Evolutionary conservation across 257 asterid genomes (phyloP).

Genomic region (Rauvolfia tetraphylla): DNA sequence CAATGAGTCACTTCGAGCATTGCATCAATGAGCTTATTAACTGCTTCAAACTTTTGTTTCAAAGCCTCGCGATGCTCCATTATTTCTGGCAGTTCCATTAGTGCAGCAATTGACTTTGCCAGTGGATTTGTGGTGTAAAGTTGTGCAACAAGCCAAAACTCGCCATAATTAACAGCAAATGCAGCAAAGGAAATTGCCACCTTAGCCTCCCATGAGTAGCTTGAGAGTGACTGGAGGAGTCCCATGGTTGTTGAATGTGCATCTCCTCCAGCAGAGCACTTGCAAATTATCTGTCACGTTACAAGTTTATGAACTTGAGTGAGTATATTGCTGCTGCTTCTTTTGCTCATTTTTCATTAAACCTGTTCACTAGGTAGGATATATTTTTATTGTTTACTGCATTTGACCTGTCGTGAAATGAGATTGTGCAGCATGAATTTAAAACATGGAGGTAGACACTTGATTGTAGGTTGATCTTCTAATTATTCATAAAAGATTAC

Average conservation of each 20-base stretch:
- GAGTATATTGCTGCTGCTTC: neutral
- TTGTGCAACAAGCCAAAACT: conserved; percentile 36
- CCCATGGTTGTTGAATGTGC: conserved; percentile 31
- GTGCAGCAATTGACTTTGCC: conserved; percentile 34
- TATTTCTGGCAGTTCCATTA: conserved; percentile 39
- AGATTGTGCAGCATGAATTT: too few relatives aligned
- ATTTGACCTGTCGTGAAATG: too few relatives aligned
- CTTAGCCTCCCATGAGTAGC: conserved; percentile 45
- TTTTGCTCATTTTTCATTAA: too few relatives aligned
- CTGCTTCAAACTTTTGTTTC: conserved; percentile 25
- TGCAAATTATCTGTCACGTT: conserved; percentile 26
- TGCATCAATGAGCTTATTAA: conserved; percentile 25
- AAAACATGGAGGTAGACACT: neutral
- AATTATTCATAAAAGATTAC: too few relatives aligned
- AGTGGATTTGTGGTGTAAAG: conserved; percentile 31
- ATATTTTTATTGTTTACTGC: too few relatives aligned
- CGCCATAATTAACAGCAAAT: conserved; percentile 36
- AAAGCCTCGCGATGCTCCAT: conserved; percentile 28
- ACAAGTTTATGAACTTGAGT: neutral
- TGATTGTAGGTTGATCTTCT: neutral
- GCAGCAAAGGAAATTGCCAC: conserved; percentile 37
- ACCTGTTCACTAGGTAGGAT: too few relatives aligned
- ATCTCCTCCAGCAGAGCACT: conserved; percentile 33
- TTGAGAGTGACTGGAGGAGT: conserved; percentile 28
- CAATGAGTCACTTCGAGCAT: conserved; percentile 33